Base-by-base conservation (phyloP, 176 grass and related monocot genomes). In the Aegilops tauschii region DNA sequence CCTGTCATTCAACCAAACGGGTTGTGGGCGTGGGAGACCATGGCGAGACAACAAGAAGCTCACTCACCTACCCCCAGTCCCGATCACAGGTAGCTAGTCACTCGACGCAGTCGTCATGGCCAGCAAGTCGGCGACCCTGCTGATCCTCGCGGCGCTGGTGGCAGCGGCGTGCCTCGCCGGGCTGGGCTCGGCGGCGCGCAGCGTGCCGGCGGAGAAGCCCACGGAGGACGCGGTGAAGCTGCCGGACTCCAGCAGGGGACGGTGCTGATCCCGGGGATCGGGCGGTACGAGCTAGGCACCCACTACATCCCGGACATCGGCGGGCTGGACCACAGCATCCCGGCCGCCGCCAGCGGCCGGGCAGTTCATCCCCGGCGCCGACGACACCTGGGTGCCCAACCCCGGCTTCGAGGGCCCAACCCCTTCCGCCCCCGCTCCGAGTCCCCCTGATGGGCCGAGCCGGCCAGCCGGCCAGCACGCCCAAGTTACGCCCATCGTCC, bases 361-460 rank as follows among this genome's bases (percentile, higher is more conserved):
- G 14, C 89, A 91, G 80, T 98, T 50, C 79, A 11, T 98, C 2
- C 95, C 95, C 30, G 91, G 93, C 30, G 68, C 39, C 10, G 95
- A 98, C 54, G 95, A 98, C 86, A 93, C 96, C 39, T 89, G 92
- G 89, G 67, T 95, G 64, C 93, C 91, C 49, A 98, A 98, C 83
- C 93, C 91, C 18, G 91, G 96, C 59, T 93, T 91, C 47, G 96
- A 98, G 86, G 54, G 20, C 95, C 95, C 65, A 98, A 95, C 78
- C 95, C 95, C 18, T 93, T 93, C 88, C 68, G 3, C 34, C 84
- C 81, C 29, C 69, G 87, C 36, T 77, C 78, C 1, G 39, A 90
- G 8, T 20, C 74, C 67, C 89, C 89, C 12, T 91, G 70, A 91
- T 50, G 47, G 13, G 47, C 42, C 69, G 21, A 21, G 64, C 8